Evolutionary conservation across 1,284 basidiomycete species (phyloP).

Genomic region (Agroathelia rolfsii): DNA sequence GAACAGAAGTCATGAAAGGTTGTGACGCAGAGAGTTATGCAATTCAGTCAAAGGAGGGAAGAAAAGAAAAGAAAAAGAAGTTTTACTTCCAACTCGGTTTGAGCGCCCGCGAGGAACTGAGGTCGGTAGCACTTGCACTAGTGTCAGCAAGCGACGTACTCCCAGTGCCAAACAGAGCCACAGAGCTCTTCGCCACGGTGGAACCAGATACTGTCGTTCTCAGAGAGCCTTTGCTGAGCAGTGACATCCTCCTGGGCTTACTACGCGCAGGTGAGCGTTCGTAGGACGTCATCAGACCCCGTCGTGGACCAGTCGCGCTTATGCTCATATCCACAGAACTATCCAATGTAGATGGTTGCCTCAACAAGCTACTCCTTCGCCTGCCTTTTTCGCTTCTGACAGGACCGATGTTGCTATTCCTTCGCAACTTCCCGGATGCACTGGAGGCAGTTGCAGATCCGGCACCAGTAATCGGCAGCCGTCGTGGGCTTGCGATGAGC

Average conservation of each 20-base stretch:
- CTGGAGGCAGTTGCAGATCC: no score
- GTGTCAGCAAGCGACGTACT: conserved; percentile 28
- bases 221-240: conserved; percentile 32
- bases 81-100: conserved; percentile 45
- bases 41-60: neutral
- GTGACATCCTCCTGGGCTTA: conserved; percentile 50
- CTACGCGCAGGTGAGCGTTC: conserved; percentile 55
- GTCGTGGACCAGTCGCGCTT: conserved; percentile 25
- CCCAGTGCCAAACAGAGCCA: conserved; percentile 11
- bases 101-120: conserved; percentile 32
- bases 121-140: conserved; percentile 41
- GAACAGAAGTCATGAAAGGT: conserved; percentile 8
- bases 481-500: conserved; percentile 23
- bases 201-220: conserved; percentile 21
- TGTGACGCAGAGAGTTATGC: conserved; percentile 4
- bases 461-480: conserved; percentile 34
- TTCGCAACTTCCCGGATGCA: conserved; percentile 35
- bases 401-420: conserved; percentile 67
- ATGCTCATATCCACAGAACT: conserved; percentile 17
- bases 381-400: conserved; percentile 58
- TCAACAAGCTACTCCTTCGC: conserved; percentile 69
- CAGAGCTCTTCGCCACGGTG: conserved; percentile 19
- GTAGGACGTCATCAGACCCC: conserved; percentile 22
- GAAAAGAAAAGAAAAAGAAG: conserved; percentile 8
- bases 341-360: conserved; percentile 40